phyloP scores from a whole-genome alignment of 495 filamentous ascomycete genomes.

The Neurospora sublineolata region DNA sequence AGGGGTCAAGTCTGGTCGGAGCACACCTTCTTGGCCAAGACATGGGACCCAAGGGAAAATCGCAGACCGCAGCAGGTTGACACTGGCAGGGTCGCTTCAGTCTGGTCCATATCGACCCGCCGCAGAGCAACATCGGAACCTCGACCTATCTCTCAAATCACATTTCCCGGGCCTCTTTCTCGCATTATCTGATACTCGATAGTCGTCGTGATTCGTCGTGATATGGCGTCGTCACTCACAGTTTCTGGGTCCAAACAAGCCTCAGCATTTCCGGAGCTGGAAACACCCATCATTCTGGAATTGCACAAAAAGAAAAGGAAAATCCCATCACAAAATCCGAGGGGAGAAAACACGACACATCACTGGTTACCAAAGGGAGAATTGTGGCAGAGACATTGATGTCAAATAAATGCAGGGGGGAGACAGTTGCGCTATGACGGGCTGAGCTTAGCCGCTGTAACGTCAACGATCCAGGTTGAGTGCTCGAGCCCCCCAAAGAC shows the following conservation, averaged over 20 bases:
- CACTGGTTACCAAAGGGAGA: not conserved
- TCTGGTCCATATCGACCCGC: not conserved
- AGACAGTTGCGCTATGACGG: not conserved
- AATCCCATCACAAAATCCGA: not conserved
- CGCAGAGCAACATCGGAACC: not conserved
- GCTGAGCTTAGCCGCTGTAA: not conserved
- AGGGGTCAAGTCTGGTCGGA: not conserved
- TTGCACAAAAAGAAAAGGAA: not conserved
- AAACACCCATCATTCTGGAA: not conserved
- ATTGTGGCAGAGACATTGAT: not conserved
- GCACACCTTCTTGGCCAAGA: not conserved
- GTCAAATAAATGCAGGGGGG: not conserved
- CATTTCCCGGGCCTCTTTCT: not conserved
- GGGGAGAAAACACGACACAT: not conserved
- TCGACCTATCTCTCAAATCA: not conserved
- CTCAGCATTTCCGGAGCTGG: not conserved
- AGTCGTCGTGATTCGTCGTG: not conserved
- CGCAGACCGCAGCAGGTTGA: not conserved
- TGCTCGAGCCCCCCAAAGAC: not conserved
- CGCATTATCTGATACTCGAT: not conserved
- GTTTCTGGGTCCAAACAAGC: not conserved
- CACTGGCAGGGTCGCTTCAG: not conserved
- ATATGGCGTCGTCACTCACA: not conserved
- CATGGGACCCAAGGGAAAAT: not conserved
- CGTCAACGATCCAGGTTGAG: not conserved